These are phyloP conservation scores for Stephania yunnanensis DNA, from an alignment of 164 flowering plant genomes.

Conservation along the genomic window DNA sequence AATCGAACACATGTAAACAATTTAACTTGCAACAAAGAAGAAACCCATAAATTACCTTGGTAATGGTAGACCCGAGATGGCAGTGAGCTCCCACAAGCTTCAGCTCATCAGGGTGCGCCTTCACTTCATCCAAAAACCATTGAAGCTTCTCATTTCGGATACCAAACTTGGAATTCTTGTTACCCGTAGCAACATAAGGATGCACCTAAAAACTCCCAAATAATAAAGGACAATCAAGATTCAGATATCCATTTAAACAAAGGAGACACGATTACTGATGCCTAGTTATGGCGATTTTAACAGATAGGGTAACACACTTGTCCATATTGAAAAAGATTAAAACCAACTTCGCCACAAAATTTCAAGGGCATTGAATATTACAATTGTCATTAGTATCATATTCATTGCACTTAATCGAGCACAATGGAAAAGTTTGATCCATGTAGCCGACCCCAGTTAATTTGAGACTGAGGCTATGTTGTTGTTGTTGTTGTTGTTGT, in stretches of 20 bases:
- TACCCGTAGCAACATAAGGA: constrained; percentile 98
- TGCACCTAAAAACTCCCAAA: constrained; percentile 53
- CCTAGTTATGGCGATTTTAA: neutral
- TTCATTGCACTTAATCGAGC: no score
- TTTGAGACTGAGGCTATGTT: no score
- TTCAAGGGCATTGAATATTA: no score
- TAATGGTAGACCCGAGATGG: constrained; percentile 97
- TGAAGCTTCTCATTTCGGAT: constrained; percentile 98
- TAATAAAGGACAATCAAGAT: no score
- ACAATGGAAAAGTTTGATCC: no score
- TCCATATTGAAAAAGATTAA: no score
- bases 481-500: no score
- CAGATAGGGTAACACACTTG: neutral
- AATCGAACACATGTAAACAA: neutral
- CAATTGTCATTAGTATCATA: neutral
- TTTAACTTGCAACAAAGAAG: neutral
- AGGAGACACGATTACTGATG: neutral
- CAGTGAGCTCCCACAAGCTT: constrained; percentile 96
- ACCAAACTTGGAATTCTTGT: constrained; percentile 96
- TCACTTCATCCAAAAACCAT: constrained; percentile 95
- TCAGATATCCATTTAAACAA: no score
- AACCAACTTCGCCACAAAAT: no score
- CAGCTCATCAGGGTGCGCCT: constrained; percentile 76
- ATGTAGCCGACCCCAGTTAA: no score
- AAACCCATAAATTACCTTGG: constrained; percentile 52